Evolutionary conservation across 257 asterid species (phyloP).

Genomic region (Solanum clarkiae): DNA sequence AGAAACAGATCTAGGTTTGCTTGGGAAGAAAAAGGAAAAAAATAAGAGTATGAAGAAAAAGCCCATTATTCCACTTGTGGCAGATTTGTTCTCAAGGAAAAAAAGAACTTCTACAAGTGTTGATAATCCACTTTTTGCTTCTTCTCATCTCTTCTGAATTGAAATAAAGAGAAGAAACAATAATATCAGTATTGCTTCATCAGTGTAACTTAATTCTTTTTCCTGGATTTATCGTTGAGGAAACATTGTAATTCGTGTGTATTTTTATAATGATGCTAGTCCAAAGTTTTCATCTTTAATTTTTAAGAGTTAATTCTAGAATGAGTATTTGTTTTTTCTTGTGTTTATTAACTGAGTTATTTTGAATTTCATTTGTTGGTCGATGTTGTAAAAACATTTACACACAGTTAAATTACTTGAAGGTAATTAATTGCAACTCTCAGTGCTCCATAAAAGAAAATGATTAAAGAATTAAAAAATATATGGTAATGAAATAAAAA

Average conservation of each 20-base stretch:
- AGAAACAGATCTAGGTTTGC: slow-evolving; percentile 16
- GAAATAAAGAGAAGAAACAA: not conserved
- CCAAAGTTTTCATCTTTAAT: not conserved
- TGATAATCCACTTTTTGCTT: slow-evolving; percentile 42
- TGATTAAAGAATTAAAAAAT: too few relatives aligned
- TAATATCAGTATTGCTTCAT: not conserved
- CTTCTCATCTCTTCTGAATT: slow-evolving; percentile 12
- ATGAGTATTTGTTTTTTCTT: too few relatives aligned
- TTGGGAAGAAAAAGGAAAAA: slow-evolving; percentile 20
- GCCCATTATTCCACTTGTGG: slow-evolving; percentile 66
- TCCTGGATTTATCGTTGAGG: not conserved
- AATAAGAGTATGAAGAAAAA: slow-evolving; percentile 39
- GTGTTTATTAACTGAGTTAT: not conserved
- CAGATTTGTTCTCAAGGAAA: slow-evolving; percentile 51
- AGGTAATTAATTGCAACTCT: not conserved
- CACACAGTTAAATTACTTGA: not conserved
- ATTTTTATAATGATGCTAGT: not conserved
- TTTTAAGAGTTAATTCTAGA: too few relatives aligned
- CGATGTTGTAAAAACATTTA: not conserved
- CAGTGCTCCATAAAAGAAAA: too few relatives aligned
- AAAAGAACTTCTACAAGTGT: slow-evolving; percentile 31
- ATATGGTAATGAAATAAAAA: too few relatives aligned
- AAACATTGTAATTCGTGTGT: not conserved
- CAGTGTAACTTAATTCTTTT: slow-evolving; percentile 6
- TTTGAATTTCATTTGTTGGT: not conserved